A percentile compares a stretch with the other conserved stretches of the same genome.
These are phyloP conservation scores for Planoprotostelium fungivorum DNA, from an alignment of 78 protist species.

Conservation along the genomic window DNA sequence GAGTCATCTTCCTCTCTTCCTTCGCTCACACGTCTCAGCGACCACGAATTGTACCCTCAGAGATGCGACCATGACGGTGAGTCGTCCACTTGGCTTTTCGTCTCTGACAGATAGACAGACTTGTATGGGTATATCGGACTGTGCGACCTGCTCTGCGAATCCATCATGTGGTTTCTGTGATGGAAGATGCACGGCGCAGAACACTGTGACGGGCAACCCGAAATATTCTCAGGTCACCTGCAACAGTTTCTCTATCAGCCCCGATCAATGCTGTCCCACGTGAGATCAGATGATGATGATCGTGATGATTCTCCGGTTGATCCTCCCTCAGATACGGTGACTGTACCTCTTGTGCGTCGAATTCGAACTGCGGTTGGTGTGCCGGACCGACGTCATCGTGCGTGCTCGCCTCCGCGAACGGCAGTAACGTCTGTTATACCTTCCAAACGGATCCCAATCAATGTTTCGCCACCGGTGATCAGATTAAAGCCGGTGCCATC, in stretches of 20 bases:
- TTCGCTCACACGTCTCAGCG: not conserved
- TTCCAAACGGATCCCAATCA: not conserved
- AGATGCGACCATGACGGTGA: not conserved
- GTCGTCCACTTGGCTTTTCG: not conserved
- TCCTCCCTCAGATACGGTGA: not conserved
- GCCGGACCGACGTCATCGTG: not conserved
- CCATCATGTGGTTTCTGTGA: not conserved
- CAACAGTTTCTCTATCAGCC: not conserved
- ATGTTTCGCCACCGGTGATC: not conserved
- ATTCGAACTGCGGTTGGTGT: not conserved
- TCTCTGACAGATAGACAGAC: not conserved
- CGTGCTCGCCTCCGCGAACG: not conserved
- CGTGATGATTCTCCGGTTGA: not conserved
- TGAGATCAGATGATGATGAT: not conserved
- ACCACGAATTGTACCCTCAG: too few relatives aligned
- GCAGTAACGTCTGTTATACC: not conserved
- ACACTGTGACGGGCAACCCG: not conserved
- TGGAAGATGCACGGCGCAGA: not conserved
- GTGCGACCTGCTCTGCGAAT: not conserved
- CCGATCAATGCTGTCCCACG: not conserved
- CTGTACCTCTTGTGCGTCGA: not conserved
- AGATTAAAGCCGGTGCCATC: not conserved
- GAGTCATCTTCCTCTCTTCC: not conserved
- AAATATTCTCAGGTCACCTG: not conserved
- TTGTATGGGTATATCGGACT: not conserved